Evolutionary conservation across 257 asterid species (phyloP).

Genomic region (Petunia secreta): DNA sequence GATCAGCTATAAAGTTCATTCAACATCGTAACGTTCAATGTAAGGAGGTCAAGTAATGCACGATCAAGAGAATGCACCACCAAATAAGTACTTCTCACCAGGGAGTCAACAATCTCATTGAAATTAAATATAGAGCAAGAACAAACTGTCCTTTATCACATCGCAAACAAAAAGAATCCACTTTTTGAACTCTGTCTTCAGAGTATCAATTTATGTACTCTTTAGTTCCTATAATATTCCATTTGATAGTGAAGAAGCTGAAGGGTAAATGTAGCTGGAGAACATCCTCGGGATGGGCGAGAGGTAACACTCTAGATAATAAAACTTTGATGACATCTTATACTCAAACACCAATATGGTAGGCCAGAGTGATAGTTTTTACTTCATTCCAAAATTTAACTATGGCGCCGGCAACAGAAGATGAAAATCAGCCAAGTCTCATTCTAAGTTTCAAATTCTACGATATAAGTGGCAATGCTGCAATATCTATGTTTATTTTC

Average conservation of each 20-base stretch:
- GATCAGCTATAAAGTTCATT: constrained; percentile 16
- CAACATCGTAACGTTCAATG: neutral
- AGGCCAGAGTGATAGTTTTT: neutral
- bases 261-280: neutral
- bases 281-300: constrained; percentile 1
- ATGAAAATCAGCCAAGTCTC: neutral
- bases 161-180: neutral
- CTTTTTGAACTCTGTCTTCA: neutral
- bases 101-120: neutral
- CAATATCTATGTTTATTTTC: neutral
- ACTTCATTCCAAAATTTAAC: constrained; percentile 9
- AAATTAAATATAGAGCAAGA: constrained; percentile 3
- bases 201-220: constrained; percentile 6
- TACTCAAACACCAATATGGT: neutral
- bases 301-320: constrained; percentile 11
- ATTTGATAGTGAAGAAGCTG: neutral
- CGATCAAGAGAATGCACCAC: neutral
- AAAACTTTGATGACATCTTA: neutral
- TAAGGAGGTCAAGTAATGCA: neutral
- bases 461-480: neutral
- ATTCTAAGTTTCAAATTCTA: neutral
- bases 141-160: neutral
- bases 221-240: neutral
- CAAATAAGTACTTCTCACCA: neutral
- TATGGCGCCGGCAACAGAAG: neutral